Conservation (phyloP, 805 yeast species). For the Lipomyces chichibuensis region DNA sequence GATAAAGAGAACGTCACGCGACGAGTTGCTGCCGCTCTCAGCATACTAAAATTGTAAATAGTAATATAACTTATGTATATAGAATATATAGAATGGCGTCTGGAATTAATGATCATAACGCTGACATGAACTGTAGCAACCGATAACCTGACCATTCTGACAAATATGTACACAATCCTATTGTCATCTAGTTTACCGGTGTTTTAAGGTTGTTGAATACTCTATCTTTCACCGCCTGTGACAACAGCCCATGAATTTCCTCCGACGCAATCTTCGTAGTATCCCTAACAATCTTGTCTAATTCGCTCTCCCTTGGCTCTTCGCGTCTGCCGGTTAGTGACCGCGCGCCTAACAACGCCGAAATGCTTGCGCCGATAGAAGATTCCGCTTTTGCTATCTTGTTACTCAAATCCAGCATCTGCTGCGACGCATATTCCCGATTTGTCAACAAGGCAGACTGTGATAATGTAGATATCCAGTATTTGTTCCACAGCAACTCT, state of each 20-base stretch:
- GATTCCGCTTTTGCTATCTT: conserved; percentile 36
- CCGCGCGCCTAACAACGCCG: conserved; percentile 11
- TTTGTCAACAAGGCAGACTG: conserved; percentile 40
- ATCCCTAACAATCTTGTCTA: conserved; percentile 30
- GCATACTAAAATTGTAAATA: conserved; percentile 13
- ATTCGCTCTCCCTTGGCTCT: conserved; percentile 22
- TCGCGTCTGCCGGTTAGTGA: conserved; percentile 6
- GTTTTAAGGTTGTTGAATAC: conserved; percentile 33
- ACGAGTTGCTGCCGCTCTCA: conserved; percentile 15
- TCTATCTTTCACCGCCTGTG: conserved; percentile 36
- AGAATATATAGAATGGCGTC: not conserved
- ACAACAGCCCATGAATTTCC: conserved; percentile 40
- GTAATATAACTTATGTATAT: conserved; percentile 6
- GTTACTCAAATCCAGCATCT: conserved; percentile 40
- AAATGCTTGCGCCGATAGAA: conserved; percentile 6
- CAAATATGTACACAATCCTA: not conserved
- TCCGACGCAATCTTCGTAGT: conserved; percentile 36
- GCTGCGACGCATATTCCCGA: conserved; percentile 39
- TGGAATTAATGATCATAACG: not conserved
- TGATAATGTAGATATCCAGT: conserved; percentile 52
- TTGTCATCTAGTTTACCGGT: not conserved
- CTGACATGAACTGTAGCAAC: not conserved
- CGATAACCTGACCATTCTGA: not conserved
- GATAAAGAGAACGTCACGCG: conserved; percentile 20
- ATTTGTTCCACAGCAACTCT: conserved; percentile 50